Base-by-base conservation (phyloP, 116 monocot species). In the Trichopus zeylanicus region DNA sequence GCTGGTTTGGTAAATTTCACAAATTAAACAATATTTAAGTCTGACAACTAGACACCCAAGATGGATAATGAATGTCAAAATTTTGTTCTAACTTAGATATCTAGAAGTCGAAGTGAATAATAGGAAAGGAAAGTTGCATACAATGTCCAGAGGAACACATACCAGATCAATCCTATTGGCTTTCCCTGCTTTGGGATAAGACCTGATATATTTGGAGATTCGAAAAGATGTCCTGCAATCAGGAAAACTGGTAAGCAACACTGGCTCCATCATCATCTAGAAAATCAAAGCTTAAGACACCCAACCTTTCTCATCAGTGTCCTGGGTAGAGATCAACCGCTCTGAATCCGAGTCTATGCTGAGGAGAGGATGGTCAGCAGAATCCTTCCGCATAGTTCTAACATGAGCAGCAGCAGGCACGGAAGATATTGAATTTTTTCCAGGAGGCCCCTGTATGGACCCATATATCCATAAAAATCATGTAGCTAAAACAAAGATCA, bases 281-380 rank as follows among this genome's bases (percentile, higher is more conserved):
- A 46, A 11, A 31, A 25, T 31, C 9, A 57, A 54, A 57, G 1
- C 6, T 6, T 3, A 20, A 5, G 29, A 30, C 1, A 38, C 7
- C 35, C 56, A 62, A 89, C 95, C 95, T 84, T 95, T 95, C 29
- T 81, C 95, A 57, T 89, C 90, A 51, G 56, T 74, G 71, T 89
- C 95, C 5, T 69, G 64, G 60, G 71, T 20, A 66, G 74, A 25
- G 66, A 90, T 64, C 61, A 89, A 61, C 26, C 62, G 35, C 18
- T 86, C 83, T 9, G 86, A 74, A n/a, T 80, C 95, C 12, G 77
- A 9, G 38, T 78, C 79, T 24, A 95, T 79, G 46, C 67, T 86
- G 53, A 95, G 76, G 52, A 77, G 62, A 60, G 90, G 78, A 67
- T 95, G 95, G 47, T 95, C 95, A 53, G 31, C 71, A 53, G 95